These are phyloP conservation scores for Aspergillus biplanus DNA, from an alignment of 495 filamentous ascomycete genomes.

Conservation along the genomic window DNA sequence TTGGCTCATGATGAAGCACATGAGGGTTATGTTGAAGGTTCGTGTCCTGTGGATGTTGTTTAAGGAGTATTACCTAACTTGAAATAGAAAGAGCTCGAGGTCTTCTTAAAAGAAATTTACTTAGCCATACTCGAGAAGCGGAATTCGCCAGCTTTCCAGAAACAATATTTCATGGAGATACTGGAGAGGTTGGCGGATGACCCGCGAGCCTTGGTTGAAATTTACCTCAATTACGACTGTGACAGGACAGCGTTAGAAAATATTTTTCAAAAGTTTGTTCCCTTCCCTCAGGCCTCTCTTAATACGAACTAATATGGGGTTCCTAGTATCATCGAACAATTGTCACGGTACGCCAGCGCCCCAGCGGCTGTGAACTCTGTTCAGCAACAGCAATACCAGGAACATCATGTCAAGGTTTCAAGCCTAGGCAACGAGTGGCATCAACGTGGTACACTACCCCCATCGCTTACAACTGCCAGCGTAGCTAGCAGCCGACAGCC, in stretches of 20 bases:
- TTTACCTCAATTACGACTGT: constrained; percentile 98
- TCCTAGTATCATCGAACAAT: constrained; percentile 80
- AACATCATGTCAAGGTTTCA: constrained; percentile 66
- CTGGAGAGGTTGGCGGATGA: constrained; percentile 83
- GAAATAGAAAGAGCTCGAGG: constrained; percentile 93
- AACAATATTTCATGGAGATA: constrained; percentile 86
- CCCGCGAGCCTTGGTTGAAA: constrained; percentile 86
- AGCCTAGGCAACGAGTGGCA: constrained; percentile 74
- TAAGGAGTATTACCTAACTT: constrained; percentile 15
- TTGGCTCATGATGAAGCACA: constrained; percentile 92
- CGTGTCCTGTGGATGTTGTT: constrained; percentile 17
- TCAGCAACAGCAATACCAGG: constrained; percentile 85
- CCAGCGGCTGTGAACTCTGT: constrained; percentile 70
- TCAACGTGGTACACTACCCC: constrained; percentile 78
- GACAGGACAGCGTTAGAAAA: constrained; percentile 92
- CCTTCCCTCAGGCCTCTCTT: background rate
- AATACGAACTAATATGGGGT: background rate
- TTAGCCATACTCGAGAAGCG: constrained; percentile 88
- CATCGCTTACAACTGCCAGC: constrained; percentile 78
- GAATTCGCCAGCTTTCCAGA: constrained; percentile 85
- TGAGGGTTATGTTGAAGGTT: constrained; percentile 92
- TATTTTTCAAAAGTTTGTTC: constrained; percentile 76
- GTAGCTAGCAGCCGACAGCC: constrained; percentile 53
- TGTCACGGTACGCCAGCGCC: constrained; percentile 78
- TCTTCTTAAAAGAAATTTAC: constrained; percentile 98